These are phyloP conservation scores for Eurotiales sp. DNA, from an alignment of 2,329 filamentous ascomycete genomes.

Conservation along the genomic window DNA sequence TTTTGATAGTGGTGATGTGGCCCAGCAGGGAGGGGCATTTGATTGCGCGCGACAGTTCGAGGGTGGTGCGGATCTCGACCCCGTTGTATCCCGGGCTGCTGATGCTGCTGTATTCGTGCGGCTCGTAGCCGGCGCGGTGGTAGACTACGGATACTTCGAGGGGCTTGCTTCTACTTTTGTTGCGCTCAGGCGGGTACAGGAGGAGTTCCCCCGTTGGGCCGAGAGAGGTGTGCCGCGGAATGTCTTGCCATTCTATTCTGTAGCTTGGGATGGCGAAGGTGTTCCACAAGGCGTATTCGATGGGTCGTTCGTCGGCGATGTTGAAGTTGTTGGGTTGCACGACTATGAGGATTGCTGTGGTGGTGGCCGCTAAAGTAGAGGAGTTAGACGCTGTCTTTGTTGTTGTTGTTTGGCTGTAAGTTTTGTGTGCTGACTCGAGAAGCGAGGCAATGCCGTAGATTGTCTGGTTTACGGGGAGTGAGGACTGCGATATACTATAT, in stretches of 20 bases:
- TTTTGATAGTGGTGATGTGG: slow-evolving; percentile 43
- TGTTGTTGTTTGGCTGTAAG: slow-evolving; percentile 29
- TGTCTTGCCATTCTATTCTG: slow-evolving; percentile 33
- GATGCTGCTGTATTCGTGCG: slow-evolving; percentile 39
- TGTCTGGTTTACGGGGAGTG: slow-evolving; percentile 32
- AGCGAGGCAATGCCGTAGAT: slow-evolving; percentile 27
- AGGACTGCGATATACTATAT: not conserved
- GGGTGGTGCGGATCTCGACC: slow-evolving; percentile 25
- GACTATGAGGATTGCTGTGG: slow-evolving; percentile 39
- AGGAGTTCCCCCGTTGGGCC: slow-evolving; percentile 30
- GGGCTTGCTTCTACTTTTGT: slow-evolving; percentile 12
- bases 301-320: slow-evolving; percentile 43
- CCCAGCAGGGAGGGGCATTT: slow-evolving; percentile 43
- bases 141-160: slow-evolving; percentile 44
- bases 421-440: slow-evolving; percentile 31
- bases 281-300: slow-evolving; percentile 43
- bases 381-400: too few species aligned
- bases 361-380: slow-evolving; percentile 12
- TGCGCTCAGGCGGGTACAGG: slow-evolving; percentile 31
- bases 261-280: slow-evolving; percentile 30
- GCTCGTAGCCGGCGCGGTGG: slow-evolving; percentile 42
- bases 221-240: slow-evolving; percentile 29
- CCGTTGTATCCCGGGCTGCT: slow-evolving; percentile 11
- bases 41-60: slow-evolving; percentile 41
- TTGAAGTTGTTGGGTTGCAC: slow-evolving; percentile 46